Conservation (phyloP, 148 eudicot species). For the Rhododendron molle region DNA sequence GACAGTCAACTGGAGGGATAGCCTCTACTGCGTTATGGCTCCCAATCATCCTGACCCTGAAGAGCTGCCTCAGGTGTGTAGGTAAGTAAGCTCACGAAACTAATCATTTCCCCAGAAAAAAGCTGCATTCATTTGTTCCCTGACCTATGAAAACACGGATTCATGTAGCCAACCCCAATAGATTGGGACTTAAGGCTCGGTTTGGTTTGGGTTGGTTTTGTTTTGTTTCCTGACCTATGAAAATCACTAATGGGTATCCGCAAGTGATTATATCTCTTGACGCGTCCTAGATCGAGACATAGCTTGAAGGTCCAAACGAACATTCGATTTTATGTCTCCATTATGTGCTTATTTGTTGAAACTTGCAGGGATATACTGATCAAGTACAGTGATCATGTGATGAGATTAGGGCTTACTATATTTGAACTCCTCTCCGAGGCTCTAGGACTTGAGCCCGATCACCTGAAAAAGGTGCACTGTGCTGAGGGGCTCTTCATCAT, state of each 20-base stretch:
- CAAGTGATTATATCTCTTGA: no score
- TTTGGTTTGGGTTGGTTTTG: no score
- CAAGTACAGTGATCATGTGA: conserved; percentile 9
- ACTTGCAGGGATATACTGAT: conserved; percentile 5
- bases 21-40: conserved; percentile 18
- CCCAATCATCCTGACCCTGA: conserved; percentile 9
- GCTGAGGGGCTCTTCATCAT: conserved; percentile 19
- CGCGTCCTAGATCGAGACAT: no score
- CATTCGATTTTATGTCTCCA: neutral
- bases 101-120: neutral
- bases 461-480: conserved; percentile 11
- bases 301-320: no score
- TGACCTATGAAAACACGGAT: no score
- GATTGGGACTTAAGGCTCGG: no score
- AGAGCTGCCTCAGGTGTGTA: neutral
- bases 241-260: no score
- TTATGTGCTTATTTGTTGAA: neutral
- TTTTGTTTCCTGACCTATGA: no score
- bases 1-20: conserved; percentile 20
- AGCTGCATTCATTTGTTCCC: no score
- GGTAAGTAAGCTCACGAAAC: neutral
- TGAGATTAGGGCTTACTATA: conserved; percentile 10
- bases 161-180: no score
- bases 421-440: conserved; percentile 17
- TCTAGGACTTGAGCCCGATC: conserved; percentile 18